Evolutionary conservation across 2,329 filamentous ascomycete species (phyloP), one percentile per base, ranked within the genome.

Genomic region (Ascochyta rabiei): DNA sequence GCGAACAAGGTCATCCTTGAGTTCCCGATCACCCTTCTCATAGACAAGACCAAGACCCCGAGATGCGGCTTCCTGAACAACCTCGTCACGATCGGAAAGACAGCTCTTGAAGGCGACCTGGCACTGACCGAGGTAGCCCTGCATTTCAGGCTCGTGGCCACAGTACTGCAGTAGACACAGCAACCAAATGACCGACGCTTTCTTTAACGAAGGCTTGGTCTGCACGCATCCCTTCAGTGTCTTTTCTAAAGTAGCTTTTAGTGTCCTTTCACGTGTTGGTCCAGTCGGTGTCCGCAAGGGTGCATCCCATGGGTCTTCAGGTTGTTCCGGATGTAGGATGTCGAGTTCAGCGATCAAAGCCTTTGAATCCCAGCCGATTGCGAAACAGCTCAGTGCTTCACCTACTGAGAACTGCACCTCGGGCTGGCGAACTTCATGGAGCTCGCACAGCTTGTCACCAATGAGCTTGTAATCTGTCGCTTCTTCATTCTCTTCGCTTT

Each of bases 61-160:
- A 0, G 93, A 96, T 4, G 95, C 93, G 4, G 92, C 96, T 75
- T 99, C 95, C 74, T 99, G 95, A 0, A 98, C 92, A 8, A 98
- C 84, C 70, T 98, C 93, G 67, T 99, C 95, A 18, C 93, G 85
- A 53, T 96, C 92, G 15, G 88, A 89, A 12, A 99, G 82, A 26
- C 97, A 87, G 23, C 88, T 83, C 81, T 96, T 93, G 74, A 99
- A 99, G 0, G 91, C 89, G 31, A 84, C 84, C 73, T 99, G 95
- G 54, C 89, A 92, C 64, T 91, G 85, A 44, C 90, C 83, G 34
- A 99, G 80, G 12, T 86, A 85, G 4, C 80, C 79, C 68, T 96
- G 90, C 5, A 98, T 83, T 60, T 90, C 85, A 3, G 79, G 71
- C n/a, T 91, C 79, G 61, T 93, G 87, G 0, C 91, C 91, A 70